phyloP scores from a whole-genome alignment of 106 monocot genomes.

The Phalaenopsis aphrodite region DNA sequence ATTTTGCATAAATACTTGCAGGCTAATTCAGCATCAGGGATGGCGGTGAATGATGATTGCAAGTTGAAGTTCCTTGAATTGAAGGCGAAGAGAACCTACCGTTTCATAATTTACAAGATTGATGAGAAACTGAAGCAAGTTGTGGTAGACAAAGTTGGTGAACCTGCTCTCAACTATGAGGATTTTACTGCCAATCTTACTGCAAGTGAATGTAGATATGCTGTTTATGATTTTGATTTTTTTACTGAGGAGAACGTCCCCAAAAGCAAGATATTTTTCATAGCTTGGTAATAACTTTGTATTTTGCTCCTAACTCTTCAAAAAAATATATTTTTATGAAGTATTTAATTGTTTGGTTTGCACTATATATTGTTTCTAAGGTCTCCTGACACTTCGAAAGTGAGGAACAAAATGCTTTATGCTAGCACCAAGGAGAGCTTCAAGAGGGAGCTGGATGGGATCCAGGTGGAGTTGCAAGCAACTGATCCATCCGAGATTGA shows the following conservation, averaged over 20 bases:
- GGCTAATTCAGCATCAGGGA: slow-evolving; percentile 7
- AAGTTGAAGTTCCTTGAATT: slow-evolving; percentile 6
- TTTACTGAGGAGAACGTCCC: slow-evolving; percentile 9
- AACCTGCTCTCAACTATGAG: slow-evolving; percentile 13
- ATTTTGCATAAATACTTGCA: background rate
- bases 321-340: background rate
- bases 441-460: slow-evolving; percentile 10
- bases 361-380: background rate
- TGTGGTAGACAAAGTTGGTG: slow-evolving; percentile 16
- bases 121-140: slow-evolving; percentile 22
- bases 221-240: slow-evolving; percentile 27
- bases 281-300: slow-evolving; percentile 4
- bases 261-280: slow-evolving; percentile 14
- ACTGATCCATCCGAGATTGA: slow-evolving; percentile 17
- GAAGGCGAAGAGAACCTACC: slow-evolving; percentile 7
- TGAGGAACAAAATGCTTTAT: slow-evolving; percentile 12
- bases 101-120: slow-evolving; percentile 14
- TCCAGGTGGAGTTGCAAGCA: slow-evolving; percentile 8
- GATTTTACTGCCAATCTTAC: slow-evolving; percentile 19
- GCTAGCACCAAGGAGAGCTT: slow-evolving; percentile 10
- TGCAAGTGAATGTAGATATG: slow-evolving; percentile 14
- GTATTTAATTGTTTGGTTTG: background rate
- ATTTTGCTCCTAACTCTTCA: background rate
- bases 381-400: slow-evolving; percentile 10
- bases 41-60: slow-evolving; percentile 4